Conservation (phyloP, 371 early-diverging fungal species). For the Mucor sp. region DNA sequence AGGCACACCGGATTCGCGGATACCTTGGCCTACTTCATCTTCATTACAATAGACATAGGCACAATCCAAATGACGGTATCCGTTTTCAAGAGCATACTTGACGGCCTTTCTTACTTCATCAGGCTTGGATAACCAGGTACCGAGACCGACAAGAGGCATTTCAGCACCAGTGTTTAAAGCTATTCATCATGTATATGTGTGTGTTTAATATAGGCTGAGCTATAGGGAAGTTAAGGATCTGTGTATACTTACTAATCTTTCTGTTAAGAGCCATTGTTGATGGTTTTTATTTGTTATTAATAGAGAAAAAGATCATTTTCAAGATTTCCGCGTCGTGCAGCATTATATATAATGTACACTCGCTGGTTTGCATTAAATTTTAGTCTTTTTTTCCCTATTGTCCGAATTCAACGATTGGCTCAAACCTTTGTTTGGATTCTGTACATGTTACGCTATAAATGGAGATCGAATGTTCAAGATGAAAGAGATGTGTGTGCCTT, state of each 20-base stretch:
- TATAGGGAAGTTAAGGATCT: too few relatives aligned
- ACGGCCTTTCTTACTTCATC: slow-evolving; percentile 65
- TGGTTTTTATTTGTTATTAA: neutral
- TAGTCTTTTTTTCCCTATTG: slow-evolving; percentile 19
- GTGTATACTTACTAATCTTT: slow-evolving; percentile 21
- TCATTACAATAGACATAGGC: slow-evolving; percentile 83
- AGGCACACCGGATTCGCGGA: slow-evolving; percentile 57
- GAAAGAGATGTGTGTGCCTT: too few relatives aligned
- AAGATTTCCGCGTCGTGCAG: slow-evolving; percentile 4
- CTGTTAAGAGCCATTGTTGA: slow-evolving; percentile 21
- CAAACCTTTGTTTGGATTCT: neutral
- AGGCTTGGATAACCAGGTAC: slow-evolving; percentile 65
- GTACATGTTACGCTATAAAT: too few relatives aligned
- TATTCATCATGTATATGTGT: neutral
- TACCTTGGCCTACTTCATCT: slow-evolving; percentile 78
- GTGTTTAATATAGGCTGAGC: too few relatives aligned
- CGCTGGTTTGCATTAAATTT: slow-evolving; percentile 7
- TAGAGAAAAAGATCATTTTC: neutral
- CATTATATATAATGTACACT: neutral
- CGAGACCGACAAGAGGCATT: slow-evolving; percentile 55
- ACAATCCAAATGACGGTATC: slow-evolving; percentile 80
- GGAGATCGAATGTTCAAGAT: too few relatives aligned
- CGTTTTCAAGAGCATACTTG: slow-evolving; percentile 54
- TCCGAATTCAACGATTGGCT: slow-evolving; percentile 24
- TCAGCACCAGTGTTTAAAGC: slow-evolving; percentile 58